A percentile compares a stretch with the other conserved stretches of the same genome.
Conservation (phyloP, 208 protist species). For the Trichomonas vaginalis region DNA sequence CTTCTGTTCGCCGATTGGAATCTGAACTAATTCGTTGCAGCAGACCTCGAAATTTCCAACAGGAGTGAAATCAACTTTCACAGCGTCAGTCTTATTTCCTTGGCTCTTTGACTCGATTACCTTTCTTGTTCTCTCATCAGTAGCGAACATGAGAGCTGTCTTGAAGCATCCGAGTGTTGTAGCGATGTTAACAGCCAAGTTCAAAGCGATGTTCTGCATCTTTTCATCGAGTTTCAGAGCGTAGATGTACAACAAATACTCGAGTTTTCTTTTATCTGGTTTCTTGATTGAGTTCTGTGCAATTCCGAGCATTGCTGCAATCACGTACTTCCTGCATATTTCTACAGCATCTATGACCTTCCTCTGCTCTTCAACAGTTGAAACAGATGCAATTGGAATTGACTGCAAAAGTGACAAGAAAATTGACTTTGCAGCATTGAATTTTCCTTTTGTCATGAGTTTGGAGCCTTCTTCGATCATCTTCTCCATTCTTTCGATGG, state of each 20-base stretch:
- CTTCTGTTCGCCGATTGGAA: neutral
- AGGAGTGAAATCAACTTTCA: neutral
- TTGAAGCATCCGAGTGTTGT: neutral
- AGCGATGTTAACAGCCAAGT: neutral
- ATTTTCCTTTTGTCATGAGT: neutral
- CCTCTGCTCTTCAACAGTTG: neutral
- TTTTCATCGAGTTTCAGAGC: neutral
- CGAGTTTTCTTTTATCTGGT: too few species aligned
- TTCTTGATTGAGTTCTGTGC: neutral
- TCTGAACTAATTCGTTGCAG: neutral
- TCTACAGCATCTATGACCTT: neutral
- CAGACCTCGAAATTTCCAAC: neutral
- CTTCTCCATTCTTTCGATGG: neutral
- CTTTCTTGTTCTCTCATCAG: neutral
- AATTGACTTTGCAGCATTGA: neutral
- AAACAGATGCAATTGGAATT: neutral
- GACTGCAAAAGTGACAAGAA: neutral
- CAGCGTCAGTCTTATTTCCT: neutral
- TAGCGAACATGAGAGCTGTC: neutral
- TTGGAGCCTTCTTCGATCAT: neutral
- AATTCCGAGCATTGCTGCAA: neutral
- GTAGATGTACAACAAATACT: neutral
- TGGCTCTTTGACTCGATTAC: neutral
- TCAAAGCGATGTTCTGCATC: neutral
- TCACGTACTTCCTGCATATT: neutral